Conservation (phyloP, 305 asterid genomes). For the Solanum hybrid region DNA sequence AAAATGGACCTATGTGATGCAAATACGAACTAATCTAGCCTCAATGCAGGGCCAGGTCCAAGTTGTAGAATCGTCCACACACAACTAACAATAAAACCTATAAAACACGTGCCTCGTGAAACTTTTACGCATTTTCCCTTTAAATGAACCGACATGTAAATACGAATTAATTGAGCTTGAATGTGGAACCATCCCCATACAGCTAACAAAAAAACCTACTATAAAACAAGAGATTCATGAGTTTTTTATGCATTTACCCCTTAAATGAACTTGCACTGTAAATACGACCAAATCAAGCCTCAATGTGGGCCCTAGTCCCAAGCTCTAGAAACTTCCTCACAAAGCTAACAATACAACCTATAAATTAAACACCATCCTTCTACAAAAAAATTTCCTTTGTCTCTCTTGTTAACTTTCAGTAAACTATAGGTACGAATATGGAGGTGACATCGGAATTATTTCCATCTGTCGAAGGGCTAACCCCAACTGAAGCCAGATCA, state of each 20-base stretch:
- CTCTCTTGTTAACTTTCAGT: background rate
- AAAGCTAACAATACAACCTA: background rate
- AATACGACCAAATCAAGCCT: background rate
- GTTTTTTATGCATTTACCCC: background rate
- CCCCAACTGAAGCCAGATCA: slow-evolving; percentile 27
- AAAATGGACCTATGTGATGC: background rate
- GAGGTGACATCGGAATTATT: slow-evolving; percentile 3
- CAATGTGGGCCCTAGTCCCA: background rate
- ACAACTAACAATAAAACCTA: background rate
- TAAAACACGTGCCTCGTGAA: background rate
- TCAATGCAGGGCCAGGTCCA: background rate
- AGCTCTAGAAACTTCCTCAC: background rate
- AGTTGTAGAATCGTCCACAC: background rate
- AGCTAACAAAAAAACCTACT: background rate
- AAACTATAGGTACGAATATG: background rate
- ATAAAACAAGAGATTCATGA: too few relatives aligned
- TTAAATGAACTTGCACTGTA: background rate
- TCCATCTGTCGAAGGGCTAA: slow-evolving; percentile 40
- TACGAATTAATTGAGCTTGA: background rate
- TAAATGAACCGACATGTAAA: background rate
- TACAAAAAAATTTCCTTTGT: background rate
- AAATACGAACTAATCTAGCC: background rate
- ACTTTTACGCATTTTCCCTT: background rate
- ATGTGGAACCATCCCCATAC: background rate
- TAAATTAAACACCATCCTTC: background rate